phyloP scores from a whole-genome alignment of 2,329 filamentous ascomycete species.

The Colletotrichum salicis region DNA sequence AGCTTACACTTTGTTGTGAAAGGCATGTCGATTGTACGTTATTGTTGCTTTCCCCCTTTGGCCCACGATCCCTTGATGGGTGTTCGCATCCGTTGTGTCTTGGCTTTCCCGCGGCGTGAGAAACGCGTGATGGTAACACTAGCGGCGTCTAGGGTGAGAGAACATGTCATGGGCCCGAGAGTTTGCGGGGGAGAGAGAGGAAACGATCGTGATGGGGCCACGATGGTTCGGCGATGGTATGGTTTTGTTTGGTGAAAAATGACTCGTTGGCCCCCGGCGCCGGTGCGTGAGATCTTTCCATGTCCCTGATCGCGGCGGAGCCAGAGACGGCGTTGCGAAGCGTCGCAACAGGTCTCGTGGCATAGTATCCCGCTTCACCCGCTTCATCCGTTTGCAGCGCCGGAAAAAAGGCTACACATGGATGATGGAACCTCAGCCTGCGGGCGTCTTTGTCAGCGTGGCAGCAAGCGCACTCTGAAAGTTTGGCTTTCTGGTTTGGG shows the following conservation, averaged over 20 bases:
- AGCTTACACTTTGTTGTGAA: not conserved
- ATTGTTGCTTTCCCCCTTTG: not conserved
- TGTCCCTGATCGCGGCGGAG: not conserved
- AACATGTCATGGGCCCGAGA: constrained; percentile 6
- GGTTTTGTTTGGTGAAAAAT: constrained; percentile 2
- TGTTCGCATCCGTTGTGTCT: not conserved
- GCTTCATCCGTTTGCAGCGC: constrained; percentile 31
- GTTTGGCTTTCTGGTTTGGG: constrained; percentile 10
- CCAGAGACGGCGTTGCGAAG: not conserved
- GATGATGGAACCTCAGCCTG: not conserved
- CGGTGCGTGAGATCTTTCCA: constrained; percentile 11
- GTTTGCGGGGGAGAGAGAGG: not conserved
- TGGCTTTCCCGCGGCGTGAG: not conserved
- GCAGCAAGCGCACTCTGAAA: not conserved
- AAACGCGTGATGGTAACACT: not conserved
- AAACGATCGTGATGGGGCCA: constrained; percentile 3
- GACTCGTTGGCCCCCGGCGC: constrained; percentile 5
- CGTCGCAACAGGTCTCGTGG: constrained; percentile 2
- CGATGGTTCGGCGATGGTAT: not conserved
- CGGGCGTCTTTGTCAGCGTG: constrained; percentile 26
- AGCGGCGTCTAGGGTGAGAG: not conserved
- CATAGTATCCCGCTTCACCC: not conserved
- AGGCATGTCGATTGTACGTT: not conserved
- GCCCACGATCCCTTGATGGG: not conserved
- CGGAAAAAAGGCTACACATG: not conserved